Conservation (phyloP, 768 basidiomycete species). For the Mycena albidolilacea region DNA sequence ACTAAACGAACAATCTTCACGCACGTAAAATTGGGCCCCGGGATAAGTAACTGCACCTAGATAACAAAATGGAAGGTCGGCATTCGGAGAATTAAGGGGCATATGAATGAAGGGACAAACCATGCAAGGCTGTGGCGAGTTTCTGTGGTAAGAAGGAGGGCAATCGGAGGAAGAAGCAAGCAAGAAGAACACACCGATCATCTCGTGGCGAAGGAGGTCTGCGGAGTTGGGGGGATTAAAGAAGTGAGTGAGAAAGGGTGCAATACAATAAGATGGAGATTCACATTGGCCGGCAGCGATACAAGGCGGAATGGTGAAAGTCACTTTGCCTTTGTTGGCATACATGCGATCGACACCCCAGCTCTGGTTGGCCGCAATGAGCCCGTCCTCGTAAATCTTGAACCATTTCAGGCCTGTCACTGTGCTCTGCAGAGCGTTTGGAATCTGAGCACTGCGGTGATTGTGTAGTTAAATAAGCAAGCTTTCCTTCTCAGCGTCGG, state of each 20-base stretch:
- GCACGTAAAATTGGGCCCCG: slow-evolving; percentile 71
- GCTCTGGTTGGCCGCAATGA: slow-evolving; percentile 42
- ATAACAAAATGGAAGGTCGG: slow-evolving; percentile 45
- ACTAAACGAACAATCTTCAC: slow-evolving; percentile 32
- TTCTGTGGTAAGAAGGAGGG: slow-evolving; percentile 1
- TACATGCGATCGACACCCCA: slow-evolving; percentile 60
- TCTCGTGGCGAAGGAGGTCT: slow-evolving; percentile 60
- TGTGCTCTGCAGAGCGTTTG: slow-evolving; percentile 50
- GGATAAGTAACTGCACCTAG: slow-evolving; percentile 64
- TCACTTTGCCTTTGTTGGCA: slow-evolving; percentile 58
- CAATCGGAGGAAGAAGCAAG: slow-evolving; percentile 1
- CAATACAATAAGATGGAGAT: no score
- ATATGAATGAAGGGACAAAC: slow-evolving; percentile 29
- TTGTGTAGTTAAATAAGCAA: slow-evolving; percentile 15
- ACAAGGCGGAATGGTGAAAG: slow-evolving; percentile 48
- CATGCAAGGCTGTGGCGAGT: slow-evolving; percentile 34
- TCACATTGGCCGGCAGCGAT: slow-evolving; percentile 36
- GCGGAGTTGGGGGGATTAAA: no score
- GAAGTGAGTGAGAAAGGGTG: no score
- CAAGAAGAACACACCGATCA: slow-evolving; percentile 58
- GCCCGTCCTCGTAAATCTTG: slow-evolving; percentile 60
- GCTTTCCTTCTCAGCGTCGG: neutral
- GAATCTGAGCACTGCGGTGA: slow-evolving; percentile 58
- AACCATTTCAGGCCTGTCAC: slow-evolving; percentile 62
- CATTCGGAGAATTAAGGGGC: neutral